Percentiles rank a stretch among this genome's conserved stretches.
These are phyloP conservation scores for Ambrosia artemisiifolia DNA, from an alignment of 129 eudicot genomes.

Conservation along the genomic window DNA sequence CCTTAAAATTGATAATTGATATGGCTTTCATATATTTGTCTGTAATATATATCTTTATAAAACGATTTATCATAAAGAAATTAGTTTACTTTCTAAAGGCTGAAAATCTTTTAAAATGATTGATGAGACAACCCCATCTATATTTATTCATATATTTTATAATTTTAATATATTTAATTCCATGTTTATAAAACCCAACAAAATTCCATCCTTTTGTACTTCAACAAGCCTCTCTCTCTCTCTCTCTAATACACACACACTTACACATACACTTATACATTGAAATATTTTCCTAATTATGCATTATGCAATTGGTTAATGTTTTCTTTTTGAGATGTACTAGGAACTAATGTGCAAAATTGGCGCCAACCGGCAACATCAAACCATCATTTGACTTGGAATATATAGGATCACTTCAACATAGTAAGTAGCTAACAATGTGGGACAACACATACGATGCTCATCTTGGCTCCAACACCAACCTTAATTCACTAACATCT, in stretches of 20 bases:
- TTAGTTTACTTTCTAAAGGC: background rate
- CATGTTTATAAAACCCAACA: slow-evolving; percentile 25
- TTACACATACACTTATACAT: background rate
- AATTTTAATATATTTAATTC: background rate
- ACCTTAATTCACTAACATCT: slow-evolving; percentile 4
- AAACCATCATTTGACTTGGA: too few relatives aligned
- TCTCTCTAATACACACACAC: background rate
- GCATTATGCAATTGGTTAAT: too few relatives aligned
- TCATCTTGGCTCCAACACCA: slow-evolving; percentile 34
- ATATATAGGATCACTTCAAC: slow-evolving; percentile 49
- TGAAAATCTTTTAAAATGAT: background rate
- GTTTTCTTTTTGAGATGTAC: too few relatives aligned
- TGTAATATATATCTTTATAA: background rate
- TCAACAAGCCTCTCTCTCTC: slow-evolving; percentile 15
- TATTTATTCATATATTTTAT: background rate
- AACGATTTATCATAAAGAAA: background rate
- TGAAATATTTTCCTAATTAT: too few relatives aligned
- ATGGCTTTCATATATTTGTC: background rate
- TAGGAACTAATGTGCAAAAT: too few relatives aligned
- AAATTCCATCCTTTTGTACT: slow-evolving; percentile 14
- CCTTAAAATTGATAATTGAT: too few relatives aligned
- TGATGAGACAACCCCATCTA: slow-evolving; percentile 3
- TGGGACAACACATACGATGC: slow-evolving; percentile 48
- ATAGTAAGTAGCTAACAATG: slow-evolving; percentile 26
- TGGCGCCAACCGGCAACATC: too few relatives aligned